phyloP scores from a whole-genome alignment of 495 filamentous ascomycete species.

The Chaetomidium leptoderma region DNA sequence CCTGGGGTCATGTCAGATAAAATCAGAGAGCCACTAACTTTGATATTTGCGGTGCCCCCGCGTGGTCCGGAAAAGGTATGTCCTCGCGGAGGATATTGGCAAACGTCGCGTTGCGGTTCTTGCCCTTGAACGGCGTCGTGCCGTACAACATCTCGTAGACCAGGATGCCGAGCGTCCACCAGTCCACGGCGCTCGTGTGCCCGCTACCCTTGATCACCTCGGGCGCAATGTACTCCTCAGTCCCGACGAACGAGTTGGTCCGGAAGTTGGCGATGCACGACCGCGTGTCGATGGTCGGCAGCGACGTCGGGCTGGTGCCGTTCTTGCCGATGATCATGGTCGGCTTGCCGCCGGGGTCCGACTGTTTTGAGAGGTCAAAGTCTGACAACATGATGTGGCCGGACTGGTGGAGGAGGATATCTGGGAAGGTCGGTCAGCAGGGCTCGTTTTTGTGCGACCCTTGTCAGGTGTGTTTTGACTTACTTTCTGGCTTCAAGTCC shows the following conservation, averaged over 20 bases:
- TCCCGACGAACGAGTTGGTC: constrained; percentile 97
- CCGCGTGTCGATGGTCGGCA: constrained; percentile 96
- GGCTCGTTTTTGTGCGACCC: neutral
- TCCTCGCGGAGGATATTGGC: constrained; percentile 96
- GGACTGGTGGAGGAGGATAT: constrained; percentile 95
- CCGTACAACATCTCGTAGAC: constrained; percentile 99
- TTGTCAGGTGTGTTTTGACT: neutral
- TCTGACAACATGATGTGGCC: constrained; percentile 99
- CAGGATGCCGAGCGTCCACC: constrained; percentile 97
- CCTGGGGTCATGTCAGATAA: no score
- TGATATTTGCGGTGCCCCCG: constrained; percentile 77
- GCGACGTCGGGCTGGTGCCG: constrained; percentile 71
- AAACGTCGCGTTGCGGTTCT: constrained; percentile 97
- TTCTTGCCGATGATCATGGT: constrained; percentile 91
- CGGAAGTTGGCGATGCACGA: constrained; percentile 98
- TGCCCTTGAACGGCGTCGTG: constrained; percentile 97
- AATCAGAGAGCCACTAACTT: constrained; percentile 66
- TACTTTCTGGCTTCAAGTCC: constrained; percentile 97
- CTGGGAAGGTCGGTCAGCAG: constrained; percentile 43
- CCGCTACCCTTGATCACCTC: constrained; percentile 99
- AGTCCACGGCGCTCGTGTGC: constrained; percentile 96
- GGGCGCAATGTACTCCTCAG: constrained; percentile 97
- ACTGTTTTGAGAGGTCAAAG: constrained; percentile 97
- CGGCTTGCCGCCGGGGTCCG: constrained; percentile 89
- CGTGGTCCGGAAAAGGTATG: constrained; percentile 87